Base-by-base conservation (phyloP, 441 rosid species). In the Croton setiger region DNA sequence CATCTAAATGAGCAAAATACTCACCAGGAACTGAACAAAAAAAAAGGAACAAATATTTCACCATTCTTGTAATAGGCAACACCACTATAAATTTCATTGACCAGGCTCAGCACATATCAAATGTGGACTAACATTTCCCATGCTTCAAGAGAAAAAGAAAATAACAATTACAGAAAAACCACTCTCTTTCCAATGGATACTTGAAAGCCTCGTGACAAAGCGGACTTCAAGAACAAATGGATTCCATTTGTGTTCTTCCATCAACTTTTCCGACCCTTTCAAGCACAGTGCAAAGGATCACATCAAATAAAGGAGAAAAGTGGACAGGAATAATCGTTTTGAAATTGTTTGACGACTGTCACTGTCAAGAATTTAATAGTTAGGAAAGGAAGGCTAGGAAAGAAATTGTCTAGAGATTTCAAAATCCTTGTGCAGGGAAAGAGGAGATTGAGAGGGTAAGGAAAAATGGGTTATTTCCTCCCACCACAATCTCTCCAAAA, bases 1-100 rank as follows among this genome's bases (percentile, higher is more conserved):
- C 92, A 85, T 93, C 99, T 71, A 96, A 81, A 79, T 86, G 91
- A 57, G 96, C 88, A 82, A 87, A 96, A 84, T 96, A 96, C 47
- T 96, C 98, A 21, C 97, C 96, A 20, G 97, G 91, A 74, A 93
- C 99, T 96, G 88, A 76, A 84, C 1, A 27, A 27, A 27, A 27
- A 27, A 27, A 27, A 27, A 27, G 31, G 31, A 27, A 27, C 31
- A 27, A 27, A 27, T 27, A 27, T 27, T 27, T 27, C 31, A 27
- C 54, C 54, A 52, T 53, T 21, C 8, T n/a, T 59, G 39, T 58
- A 58, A 43, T 7, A 54, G 15, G 36, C 4, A 5, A 53, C 59
- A 23, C 48, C 3, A 43, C 48, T 39, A 60, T 3, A 66, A 69
- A 41, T 5, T 49, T 18, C 31, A 27, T 27, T 27, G 31, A 64